phyloP scores from a whole-genome alignment of 257 asterid genomes.

The Fraxinus pennsylvanica region DNA sequence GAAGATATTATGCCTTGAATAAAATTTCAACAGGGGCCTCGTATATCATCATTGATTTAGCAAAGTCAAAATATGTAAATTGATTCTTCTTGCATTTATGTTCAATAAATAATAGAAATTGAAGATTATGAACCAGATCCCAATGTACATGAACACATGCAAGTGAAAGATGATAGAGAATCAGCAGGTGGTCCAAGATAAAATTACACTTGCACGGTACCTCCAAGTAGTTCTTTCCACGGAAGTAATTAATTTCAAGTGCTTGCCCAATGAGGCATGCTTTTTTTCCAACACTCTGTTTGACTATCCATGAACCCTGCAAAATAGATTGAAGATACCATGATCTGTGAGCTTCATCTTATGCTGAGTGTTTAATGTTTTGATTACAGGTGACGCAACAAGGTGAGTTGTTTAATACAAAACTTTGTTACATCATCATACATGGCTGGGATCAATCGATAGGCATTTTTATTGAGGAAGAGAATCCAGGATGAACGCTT shows the following conservation, averaged over 20 bases:
- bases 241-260: slow-evolving; percentile 69
- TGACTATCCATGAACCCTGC: slow-evolving; percentile 97
- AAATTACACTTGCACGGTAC: slow-evolving; percentile 38
- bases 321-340: slow-evolving; percentile 22
- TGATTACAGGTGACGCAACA: not conserved
- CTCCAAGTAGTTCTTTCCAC: slow-evolving; percentile 86
- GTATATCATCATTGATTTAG: too few species aligned
- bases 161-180: slow-evolving; percentile 17
- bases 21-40: too few species aligned
- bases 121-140: slow-evolving; percentile 2
- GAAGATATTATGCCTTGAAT: too few species aligned
- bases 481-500: too few species aligned
- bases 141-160: not conserved
- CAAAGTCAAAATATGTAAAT: too few species aligned
- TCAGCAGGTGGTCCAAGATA: slow-evolving; percentile 8
- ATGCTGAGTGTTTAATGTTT: too few species aligned
- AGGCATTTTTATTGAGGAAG: too few species aligned
- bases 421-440: not conserved
- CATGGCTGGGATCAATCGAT: not conserved
- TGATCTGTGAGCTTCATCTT: not conserved
- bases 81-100: too few species aligned
- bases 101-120: not conserved
- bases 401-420: not conserved
- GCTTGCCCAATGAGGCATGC: slow-evolving; percentile 93
- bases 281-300: slow-evolving; percentile 94